These are phyloP conservation scores for Streptanthus diversifolius DNA, from an alignment of 345 rosid species.

Conservation along the genomic window DNA sequence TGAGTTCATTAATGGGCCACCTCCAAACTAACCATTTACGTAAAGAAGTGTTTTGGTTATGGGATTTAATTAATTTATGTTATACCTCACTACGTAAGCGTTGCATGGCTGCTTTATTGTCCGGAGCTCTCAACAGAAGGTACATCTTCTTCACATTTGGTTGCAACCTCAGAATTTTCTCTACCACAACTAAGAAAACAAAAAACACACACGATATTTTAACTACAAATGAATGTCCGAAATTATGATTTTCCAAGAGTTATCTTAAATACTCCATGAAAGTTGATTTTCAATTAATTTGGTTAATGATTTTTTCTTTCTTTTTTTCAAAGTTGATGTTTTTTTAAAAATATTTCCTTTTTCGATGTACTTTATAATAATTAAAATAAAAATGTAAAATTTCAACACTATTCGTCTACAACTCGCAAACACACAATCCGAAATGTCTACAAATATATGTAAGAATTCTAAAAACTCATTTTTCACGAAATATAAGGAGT, in stretches of 20 bases:
- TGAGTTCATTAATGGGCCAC: not conserved
- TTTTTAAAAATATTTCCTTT: no score
- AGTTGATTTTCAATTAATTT: not conserved
- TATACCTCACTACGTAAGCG: conserved; percentile 71
- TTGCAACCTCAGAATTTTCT: conserved; percentile 84
- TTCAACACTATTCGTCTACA: not conserved
- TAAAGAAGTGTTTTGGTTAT: not conserved
- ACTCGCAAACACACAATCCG: not conserved
- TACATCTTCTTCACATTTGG: conserved; percentile 85
- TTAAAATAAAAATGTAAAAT: not conserved
- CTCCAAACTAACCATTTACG: not conserved
- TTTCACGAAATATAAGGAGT: not conserved
- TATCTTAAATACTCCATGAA: not conserved
- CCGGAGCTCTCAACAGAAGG: conserved; percentile 75
- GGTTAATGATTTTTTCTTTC: no score
- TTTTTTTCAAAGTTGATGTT: no score
- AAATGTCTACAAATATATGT: not conserved
- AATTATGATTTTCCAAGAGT: not conserved
- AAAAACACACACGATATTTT: not conserved
- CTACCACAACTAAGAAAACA: conserved; percentile 57
- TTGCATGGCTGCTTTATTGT: conserved; percentile 55
- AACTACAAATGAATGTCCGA: not conserved
- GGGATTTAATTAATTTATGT: not conserved
- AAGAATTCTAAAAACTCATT: not conserved
- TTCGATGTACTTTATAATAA: no score